phyloP scores from a whole-genome alignment of 371 early-diverging fungal genomes.

The Mucor ambiguus region DNA sequence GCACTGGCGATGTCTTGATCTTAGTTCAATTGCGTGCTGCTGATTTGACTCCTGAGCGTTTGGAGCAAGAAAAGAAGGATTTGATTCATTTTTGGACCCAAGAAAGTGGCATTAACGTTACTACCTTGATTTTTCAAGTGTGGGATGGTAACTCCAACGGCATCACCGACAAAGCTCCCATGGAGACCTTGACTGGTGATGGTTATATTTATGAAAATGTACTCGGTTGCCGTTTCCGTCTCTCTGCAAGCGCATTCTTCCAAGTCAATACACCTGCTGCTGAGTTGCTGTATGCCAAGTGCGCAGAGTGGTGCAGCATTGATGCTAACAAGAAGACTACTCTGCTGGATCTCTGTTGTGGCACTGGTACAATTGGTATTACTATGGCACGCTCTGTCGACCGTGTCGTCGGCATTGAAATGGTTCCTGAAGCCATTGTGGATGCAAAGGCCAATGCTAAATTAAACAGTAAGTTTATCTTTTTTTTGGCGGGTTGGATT shows the following conservation, averaged over 20 bases:
- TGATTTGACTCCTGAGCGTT: slow-evolving; percentile 36
- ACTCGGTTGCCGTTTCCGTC: slow-evolving; percentile 60
- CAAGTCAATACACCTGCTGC: slow-evolving; percentile 77
- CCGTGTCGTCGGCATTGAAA: slow-evolving; percentile 74
- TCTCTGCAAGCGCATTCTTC: slow-evolving; percentile 77
- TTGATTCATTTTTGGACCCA: slow-evolving; percentile 31
- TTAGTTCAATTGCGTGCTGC: slow-evolving; percentile 58
- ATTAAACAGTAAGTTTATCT: slow-evolving; percentile 48
- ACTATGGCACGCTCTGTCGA: slow-evolving; percentile 66
- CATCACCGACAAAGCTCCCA: slow-evolving; percentile 43
- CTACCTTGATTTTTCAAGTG: slow-evolving; percentile 55
- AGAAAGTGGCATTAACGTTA: slow-evolving; percentile 33
- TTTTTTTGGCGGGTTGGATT: neutral
- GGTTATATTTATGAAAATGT: slow-evolving; percentile 62
- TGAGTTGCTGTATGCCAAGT: slow-evolving; percentile 59
- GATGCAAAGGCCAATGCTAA: slow-evolving; percentile 73
- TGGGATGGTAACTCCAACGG: slow-evolving; percentile 55
- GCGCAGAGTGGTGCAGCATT: slow-evolving; percentile 38
- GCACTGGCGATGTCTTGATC: slow-evolving; percentile 60
- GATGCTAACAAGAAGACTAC: slow-evolving; percentile 31
- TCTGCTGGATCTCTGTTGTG: slow-evolving; percentile 80
- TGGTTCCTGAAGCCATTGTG: slow-evolving; percentile 63
- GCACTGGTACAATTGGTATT: slow-evolving; percentile 84
- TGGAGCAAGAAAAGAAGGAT: slow-evolving; percentile 36
- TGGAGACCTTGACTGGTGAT: slow-evolving; percentile 52